Percentiles rank a stretch among this genome's conserved stretches.
Evolutionary conservation across 2,329 filamentous ascomycete genomes (phyloP).

Genomic region (Clarireedia monteithiana): DNA sequence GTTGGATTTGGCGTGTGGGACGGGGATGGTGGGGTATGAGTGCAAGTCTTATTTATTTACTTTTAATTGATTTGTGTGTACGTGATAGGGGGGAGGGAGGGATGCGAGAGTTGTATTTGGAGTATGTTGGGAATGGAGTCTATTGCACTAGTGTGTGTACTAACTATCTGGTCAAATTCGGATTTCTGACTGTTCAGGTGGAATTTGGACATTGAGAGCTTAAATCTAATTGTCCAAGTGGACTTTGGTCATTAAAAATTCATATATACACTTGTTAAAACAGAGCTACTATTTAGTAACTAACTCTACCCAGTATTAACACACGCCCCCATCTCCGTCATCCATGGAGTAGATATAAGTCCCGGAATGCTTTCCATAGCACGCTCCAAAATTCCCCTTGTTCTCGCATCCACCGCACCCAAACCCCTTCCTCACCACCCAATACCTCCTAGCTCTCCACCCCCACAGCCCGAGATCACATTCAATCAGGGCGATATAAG

Average conservation of each 20-base stretch:
- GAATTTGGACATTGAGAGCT: too few relatives aligned
- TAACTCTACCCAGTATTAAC: not conserved
- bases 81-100: not conserved
- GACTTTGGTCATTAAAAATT: too few relatives aligned
- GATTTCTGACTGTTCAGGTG: too few relatives aligned
- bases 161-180: too few relatives aligned
- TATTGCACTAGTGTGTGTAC: too few relatives aligned
- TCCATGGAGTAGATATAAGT: not conserved
- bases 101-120: too few relatives aligned
- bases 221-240: too few relatives aligned
- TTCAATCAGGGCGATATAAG: not conserved
- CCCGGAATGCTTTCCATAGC: not conserved
- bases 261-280: too few relatives aligned
- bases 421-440: not conserved
- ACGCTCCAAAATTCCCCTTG: not conserved
- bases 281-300: not conserved
- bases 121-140: too few relatives aligned
- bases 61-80: not conserved
- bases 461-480: not conserved
- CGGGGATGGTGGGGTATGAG: not conserved
- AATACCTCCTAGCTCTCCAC: not conserved
- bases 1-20: slow-evolving; percentile 2
- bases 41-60: not conserved
- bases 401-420: not conserved
- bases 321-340: not conserved